These are phyloP conservation scores for Pistacia vera DNA, from an alignment of 345 rosid species.

Conservation along the genomic window DNA sequence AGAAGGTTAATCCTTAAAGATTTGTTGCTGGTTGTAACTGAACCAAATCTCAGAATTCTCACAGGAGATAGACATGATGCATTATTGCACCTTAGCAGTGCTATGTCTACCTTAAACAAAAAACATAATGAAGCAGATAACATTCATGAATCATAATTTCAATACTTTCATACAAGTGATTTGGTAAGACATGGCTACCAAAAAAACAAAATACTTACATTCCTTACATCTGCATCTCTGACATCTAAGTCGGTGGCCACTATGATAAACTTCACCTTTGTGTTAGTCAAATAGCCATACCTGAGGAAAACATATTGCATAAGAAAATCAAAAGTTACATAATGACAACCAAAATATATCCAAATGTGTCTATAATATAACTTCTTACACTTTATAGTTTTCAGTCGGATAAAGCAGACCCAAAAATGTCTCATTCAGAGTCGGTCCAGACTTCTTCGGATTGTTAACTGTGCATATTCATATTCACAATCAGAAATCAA, in stretches of 20 bases:
- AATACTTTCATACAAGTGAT: not conserved
- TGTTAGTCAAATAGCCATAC: conserved; percentile 93
- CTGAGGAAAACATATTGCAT: conserved; percentile 36
- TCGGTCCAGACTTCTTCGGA: conserved; percentile 81
- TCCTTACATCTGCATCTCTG: conserved; percentile 87
- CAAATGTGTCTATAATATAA: not conserved
- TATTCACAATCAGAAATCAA: conserved; percentile 20
- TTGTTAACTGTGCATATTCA: conserved; percentile 66
- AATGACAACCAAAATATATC: not conserved
- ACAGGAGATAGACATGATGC: not conserved
- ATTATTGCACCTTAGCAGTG: no score
- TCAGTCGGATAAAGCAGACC: conserved; percentile 92
- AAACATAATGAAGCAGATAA: not conserved
- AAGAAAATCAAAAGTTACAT: not conserved
- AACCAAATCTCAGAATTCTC: not conserved
- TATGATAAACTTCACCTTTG: conserved; percentile 89
- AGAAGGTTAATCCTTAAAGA: no score
- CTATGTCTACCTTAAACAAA: not conserved
- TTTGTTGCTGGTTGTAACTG: not conserved
- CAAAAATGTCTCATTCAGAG: conserved; percentile 85
- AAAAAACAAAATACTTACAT: conserved; percentile 51
- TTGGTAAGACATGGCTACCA: not conserved
- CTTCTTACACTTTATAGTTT: conserved; percentile 90
- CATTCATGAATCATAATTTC: not conserved
- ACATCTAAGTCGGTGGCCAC: conserved; percentile 92